Evolutionary conservation across 352 stramenopile genomes (phyloP).

Genomic region (Pythium myriotylum): DNA sequence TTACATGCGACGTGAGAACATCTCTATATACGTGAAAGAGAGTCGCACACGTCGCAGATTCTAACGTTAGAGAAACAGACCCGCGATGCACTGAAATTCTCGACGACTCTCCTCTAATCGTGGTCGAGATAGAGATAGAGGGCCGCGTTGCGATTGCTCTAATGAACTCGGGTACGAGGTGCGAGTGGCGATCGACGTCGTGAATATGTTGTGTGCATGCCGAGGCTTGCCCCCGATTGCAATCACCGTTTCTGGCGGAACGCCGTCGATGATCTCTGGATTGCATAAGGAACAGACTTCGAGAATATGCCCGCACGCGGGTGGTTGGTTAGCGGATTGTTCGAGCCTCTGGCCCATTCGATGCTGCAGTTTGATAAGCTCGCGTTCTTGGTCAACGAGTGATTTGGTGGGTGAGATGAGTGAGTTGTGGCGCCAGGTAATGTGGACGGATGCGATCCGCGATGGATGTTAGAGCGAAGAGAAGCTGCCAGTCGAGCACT

Average conservation of each 20-base stretch:
- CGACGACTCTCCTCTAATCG: no score
- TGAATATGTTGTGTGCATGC: constrained; percentile 13
- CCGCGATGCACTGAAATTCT: no score
- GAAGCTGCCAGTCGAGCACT: neutral
- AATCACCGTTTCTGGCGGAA: constrained; percentile 9
- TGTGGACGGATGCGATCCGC: neutral
- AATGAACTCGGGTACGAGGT: constrained; percentile 3
- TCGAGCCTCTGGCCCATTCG: neutral
- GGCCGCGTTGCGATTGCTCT: no score
- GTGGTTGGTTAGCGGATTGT: neutral
- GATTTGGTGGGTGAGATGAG: neutral
- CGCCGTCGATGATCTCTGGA: constrained; percentile 9
- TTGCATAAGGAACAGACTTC: neutral
- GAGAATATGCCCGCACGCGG: no score
- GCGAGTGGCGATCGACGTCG: constrained; percentile 8
- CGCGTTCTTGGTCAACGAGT: neutral
- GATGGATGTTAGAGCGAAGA: neutral
- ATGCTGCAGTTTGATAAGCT: constrained; percentile 5
- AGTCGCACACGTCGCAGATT: no score
- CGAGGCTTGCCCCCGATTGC: constrained; percentile 2
- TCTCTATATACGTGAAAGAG: no score
- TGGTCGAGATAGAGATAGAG: no score
- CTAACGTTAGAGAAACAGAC: no score
- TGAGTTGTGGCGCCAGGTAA: constrained; percentile 8
- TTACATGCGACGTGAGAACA: no score